Percentiles rank a stretch among this genome's conserved stretches.
Conservation (phyloP, 352 stramenopile species). For the Pythium insidiosum region DNA sequence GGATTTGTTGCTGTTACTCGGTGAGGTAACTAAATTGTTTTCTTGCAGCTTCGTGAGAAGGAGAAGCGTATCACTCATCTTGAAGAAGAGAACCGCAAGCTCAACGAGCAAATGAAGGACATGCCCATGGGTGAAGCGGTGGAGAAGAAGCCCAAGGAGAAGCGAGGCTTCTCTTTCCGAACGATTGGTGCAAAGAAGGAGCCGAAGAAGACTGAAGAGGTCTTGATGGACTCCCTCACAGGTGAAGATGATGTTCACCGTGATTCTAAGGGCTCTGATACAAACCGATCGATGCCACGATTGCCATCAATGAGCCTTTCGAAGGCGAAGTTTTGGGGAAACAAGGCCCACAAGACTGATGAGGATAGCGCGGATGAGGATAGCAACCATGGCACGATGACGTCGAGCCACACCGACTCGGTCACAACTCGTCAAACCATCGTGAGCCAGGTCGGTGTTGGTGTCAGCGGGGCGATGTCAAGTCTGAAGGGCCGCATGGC, state of each 20-base stretch:
- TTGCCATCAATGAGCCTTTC: conserved; percentile 54
- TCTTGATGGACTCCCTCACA: conserved; percentile 74
- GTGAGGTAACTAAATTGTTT: no score
- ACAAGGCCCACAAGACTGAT: conserved; percentile 30
- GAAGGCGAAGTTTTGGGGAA: conserved; percentile 69
- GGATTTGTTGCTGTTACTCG: no score
- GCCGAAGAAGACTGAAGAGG: conserved; percentile 34
- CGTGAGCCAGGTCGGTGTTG: conserved; percentile 67
- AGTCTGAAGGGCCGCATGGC: conserved; percentile 77
- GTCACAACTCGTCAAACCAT: conserved; percentile 62
- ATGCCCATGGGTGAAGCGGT: conserved; percentile 25
- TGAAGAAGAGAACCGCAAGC: conserved; percentile 66
- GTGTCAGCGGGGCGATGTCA: conserved; percentile 67
- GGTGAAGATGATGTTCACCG: conserved; percentile 62
- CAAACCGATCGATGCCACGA: conserved; percentile 44
- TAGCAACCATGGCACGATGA: conserved; percentile 27
- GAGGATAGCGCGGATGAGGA: conserved; percentile 38
- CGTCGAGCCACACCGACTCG: conserved; percentile 29
- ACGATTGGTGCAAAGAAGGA: conserved; percentile 83
- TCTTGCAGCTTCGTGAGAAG: conserved; percentile 31
- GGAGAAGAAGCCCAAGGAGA: conserved; percentile 50
- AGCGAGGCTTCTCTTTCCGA: conserved; percentile 78
- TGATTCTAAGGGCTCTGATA: conserved; percentile 38
- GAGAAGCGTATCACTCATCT: conserved; percentile 67
- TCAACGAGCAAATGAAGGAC: conserved; percentile 49